Conservation (phyloP, 805 yeast species). For the Saccharomycopsis sp. region DNA sequence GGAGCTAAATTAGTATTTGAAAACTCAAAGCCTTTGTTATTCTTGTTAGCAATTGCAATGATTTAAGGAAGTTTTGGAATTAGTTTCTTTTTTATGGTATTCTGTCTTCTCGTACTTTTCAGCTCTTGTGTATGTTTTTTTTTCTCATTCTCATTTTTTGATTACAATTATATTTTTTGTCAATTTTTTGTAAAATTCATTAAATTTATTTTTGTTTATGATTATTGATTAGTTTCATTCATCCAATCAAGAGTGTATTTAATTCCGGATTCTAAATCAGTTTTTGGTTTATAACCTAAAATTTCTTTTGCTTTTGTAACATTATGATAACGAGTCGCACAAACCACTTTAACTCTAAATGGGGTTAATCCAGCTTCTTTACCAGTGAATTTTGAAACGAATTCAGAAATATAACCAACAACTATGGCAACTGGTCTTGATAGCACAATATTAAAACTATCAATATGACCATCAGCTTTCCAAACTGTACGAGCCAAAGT, state of each 20-base stretch:
- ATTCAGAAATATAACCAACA: conserved; percentile 74
- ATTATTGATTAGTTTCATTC: conserved; percentile 42
- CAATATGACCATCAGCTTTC: conserved; percentile 91
- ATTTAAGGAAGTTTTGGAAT: no score
- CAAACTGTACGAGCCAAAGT: conserved; percentile 92
- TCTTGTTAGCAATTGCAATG: no score
- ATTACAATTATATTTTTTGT: no score
- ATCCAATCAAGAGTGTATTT: conserved; percentile 76
- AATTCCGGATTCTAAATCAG: conserved; percentile 72
- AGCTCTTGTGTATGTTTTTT: no score
- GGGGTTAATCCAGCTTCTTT: conserved; percentile 94
- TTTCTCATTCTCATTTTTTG: no score
- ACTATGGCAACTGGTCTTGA: conserved; percentile 66
- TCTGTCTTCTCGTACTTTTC: no score
- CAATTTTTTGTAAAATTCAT: neutral
- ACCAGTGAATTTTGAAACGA: conserved; percentile 56
- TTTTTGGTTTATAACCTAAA: conserved; percentile 73
- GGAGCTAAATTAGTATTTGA: neutral
- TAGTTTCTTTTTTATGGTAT: no score
- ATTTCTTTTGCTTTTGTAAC: conserved; percentile 73
- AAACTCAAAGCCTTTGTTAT: no score
- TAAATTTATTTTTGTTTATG: neutral
- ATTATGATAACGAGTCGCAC: conserved; percentile 90
- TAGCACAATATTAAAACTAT: conserved; percentile 55
- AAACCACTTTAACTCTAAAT: conserved; percentile 83